A percentile compares a stretch with the other conserved stretches of the same genome.
Evolutionary conservation across 208 protist genomes (phyloP).

Genomic region (Crithidia bombi): DNA sequence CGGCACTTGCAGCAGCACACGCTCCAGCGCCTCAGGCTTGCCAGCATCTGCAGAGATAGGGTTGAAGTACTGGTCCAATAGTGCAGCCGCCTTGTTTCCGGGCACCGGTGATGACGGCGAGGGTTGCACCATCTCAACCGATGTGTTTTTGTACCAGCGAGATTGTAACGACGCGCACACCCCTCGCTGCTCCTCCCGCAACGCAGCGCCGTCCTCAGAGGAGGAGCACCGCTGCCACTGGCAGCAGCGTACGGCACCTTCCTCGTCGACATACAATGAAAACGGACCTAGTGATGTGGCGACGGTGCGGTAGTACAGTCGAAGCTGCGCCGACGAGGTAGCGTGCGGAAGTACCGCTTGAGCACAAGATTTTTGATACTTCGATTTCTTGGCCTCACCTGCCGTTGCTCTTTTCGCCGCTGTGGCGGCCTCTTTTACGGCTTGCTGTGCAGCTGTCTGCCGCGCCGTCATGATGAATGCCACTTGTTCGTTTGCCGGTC

Average conservation of each 20-base stretch:
- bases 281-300: conserved; percentile 57
- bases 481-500: neutral
- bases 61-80: conserved; percentile 51
- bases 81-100: conserved; percentile 27
- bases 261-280: conserved; percentile 53
- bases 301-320: conserved; percentile 47
- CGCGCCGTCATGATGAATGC: neutral
- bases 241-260: conserved; percentile 60
- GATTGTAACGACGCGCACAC: conserved; percentile 27
- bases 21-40: conserved; percentile 29
- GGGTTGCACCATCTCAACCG: conserved; percentile 14
- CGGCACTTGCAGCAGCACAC: conserved; percentile 39
- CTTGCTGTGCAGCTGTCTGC: neutral
- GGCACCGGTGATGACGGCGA: conserved; percentile 14
- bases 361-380: too few relatives aligned
- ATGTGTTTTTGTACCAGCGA: conserved; percentile 29
- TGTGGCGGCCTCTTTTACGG: neutral
- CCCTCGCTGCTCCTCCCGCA: conserved; percentile 30
- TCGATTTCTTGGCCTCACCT: too few relatives aligned
- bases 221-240: conserved; percentile 40
- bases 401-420: neutral
- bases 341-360: neutral
- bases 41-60: conserved; percentile 17
- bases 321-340: conserved; percentile 18
- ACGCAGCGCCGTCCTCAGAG: conserved; percentile 12